phyloP scores from a whole-genome alignment of 768 basidiomycete genomes.

The Rhodotorula babjevae region DNA sequence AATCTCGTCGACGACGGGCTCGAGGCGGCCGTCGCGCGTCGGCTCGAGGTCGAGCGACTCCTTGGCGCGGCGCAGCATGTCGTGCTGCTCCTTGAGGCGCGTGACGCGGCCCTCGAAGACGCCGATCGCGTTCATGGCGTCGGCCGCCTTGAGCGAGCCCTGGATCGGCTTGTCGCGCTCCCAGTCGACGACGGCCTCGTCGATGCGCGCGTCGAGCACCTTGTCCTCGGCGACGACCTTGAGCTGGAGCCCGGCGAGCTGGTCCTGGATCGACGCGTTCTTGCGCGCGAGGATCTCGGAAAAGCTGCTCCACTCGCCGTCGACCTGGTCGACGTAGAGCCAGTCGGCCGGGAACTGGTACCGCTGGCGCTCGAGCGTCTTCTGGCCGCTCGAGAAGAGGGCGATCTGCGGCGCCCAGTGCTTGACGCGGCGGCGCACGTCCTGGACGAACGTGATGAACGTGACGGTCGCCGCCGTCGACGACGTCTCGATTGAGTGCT shows the following conservation, averaged over 20 bases:
- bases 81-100: slow-evolving; percentile 88
- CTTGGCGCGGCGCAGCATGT: slow-evolving; percentile 90
- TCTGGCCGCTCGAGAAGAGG: slow-evolving; percentile 88
- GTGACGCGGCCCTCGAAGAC: slow-evolving; percentile 87
- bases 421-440: slow-evolving; percentile 93
- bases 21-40: slow-evolving; percentile 73
- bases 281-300: slow-evolving; percentile 96
- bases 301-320: slow-evolving; percentile 97
- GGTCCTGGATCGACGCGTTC: slow-evolving; percentile 97
- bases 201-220: slow-evolving; percentile 92
- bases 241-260: slow-evolving; percentile 91
- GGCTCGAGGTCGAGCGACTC: slow-evolving; percentile 93
- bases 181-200: slow-evolving; percentile 86
- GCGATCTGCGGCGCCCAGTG: slow-evolving; percentile 96
- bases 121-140: slow-evolving; percentile 91
- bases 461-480: slow-evolving; percentile 97
- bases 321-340: slow-evolving; percentile 95
- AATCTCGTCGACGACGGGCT: slow-evolving; percentile 90
- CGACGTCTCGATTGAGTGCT: slow-evolving; percentile 85
- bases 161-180: slow-evolving; percentile 93
- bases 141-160: slow-evolving; percentile 91
- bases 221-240: slow-evolving; percentile 99
- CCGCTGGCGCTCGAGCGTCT: slow-evolving; percentile 91
- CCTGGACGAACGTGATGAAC: slow-evolving; percentile 99
- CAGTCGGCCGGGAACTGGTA: slow-evolving; percentile 96